Evolutionary conservation across 176 grass and related monocot species (phyloP).

Genomic region (Poa annua): DNA sequence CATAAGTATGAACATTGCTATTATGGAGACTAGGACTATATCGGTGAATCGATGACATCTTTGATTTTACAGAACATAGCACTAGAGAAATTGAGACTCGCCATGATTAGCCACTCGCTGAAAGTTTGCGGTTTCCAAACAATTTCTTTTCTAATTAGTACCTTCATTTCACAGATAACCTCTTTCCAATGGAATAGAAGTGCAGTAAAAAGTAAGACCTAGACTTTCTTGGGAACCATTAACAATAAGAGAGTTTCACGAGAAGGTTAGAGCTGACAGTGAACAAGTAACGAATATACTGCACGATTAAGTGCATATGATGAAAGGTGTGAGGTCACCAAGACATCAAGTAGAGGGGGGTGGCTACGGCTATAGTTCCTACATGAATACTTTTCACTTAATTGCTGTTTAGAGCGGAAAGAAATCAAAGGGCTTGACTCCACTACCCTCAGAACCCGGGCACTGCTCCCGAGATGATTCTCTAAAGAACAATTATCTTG

Average conservation of each 20-base stretch:
- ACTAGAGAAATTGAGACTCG: slow-evolving; percentile 8
- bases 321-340: slow-evolving; percentile 61
- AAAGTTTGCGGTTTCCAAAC: neutral
- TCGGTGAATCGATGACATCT: neutral
- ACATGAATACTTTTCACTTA: slow-evolving; percentile 52
- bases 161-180: slow-evolving; percentile 2
- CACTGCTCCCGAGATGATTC: slow-evolving; percentile 46
- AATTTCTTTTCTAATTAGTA: slow-evolving; percentile 21
- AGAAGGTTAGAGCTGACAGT: slow-evolving; percentile 51
- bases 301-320: slow-evolving; percentile 42
- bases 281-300: slow-evolving; percentile 64
- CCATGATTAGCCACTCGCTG: slow-evolving; percentile 11
- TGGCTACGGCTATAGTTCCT: slow-evolving; percentile 37
- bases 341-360: slow-evolving; percentile 39
- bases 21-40: slow-evolving; percentile 18
- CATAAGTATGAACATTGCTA: slow-evolving; percentile 6
- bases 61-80: slow-evolving; percentile 22
- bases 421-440: slow-evolving; percentile 54
- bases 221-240: slow-evolving; percentile 45
- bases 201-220: slow-evolving; percentile 42
- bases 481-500: slow-evolving; percentile 50
- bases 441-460: slow-evolving; percentile 64
- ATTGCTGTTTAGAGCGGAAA: slow-evolving; percentile 63
- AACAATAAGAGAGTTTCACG: slow-evolving; percentile 35
- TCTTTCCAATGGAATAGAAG: slow-evolving; percentile 29